Conservation (phyloP, 2,329 filamentous ascomycete genomes). For the Alternaria tenuissima region DNA sequence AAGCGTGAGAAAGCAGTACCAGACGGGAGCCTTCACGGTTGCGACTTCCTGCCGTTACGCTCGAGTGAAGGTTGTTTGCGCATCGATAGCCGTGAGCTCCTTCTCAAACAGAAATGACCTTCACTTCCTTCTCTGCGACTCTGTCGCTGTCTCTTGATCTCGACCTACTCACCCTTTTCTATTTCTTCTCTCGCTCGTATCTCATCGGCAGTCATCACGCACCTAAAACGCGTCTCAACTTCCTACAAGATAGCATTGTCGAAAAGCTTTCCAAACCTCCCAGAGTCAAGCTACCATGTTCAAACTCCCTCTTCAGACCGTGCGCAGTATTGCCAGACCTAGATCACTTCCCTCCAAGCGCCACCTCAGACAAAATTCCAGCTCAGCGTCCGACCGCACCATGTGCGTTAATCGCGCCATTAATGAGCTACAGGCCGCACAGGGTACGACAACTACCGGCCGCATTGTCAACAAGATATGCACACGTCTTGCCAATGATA, state of each 20-base stretch:
- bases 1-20: neutral
- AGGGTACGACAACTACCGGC: slow-evolving; percentile 9
- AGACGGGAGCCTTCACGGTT: neutral
- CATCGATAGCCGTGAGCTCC: neutral
- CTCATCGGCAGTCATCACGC: neutral
- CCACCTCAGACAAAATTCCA: neutral
- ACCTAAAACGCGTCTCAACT: slow-evolving; percentile 2
- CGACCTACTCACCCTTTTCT: neutral
- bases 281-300: slow-evolving; percentile 3
- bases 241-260: neutral
- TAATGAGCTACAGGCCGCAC: slow-evolving; percentile 4
- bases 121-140: neutral
- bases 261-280: neutral
- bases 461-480: slow-evolving; percentile 11
- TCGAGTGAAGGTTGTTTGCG: neutral
- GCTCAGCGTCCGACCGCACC: neutral
- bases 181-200: neutral
- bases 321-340: neutral
- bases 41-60: neutral
- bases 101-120: neutral
- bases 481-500: slow-evolving; percentile 8
- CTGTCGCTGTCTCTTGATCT: neutral
- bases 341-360: neutral
- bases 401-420: neutral
- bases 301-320: neutral